phyloP scores from a whole-genome alignment of 768 basidiomycete species.

The Mycena galopus region DNA sequence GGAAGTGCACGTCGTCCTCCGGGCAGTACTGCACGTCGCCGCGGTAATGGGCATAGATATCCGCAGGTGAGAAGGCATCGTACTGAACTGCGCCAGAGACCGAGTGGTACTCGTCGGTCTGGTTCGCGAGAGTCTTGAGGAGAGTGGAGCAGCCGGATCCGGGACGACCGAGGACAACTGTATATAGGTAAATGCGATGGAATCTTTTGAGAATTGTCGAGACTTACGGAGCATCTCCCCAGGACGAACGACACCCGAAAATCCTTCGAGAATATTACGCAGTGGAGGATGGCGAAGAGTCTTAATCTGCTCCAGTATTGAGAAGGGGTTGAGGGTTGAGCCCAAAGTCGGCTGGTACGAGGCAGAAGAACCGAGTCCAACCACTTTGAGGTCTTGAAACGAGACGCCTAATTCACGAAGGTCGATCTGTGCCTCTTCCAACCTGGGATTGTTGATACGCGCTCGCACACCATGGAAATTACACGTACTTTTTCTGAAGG shows the following conservation, averaged over 20 bases:
- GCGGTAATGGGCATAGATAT: slow-evolving; percentile 74
- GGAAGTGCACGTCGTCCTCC: slow-evolving; percentile 90
- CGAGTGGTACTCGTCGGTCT: slow-evolving; percentile 72
- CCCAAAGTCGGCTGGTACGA: slow-evolving; percentile 65
- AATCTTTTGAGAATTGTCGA: not conserved
- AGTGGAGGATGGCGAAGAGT: slow-evolving; percentile 70
- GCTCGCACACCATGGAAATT: not conserved
- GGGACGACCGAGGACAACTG: slow-evolving; percentile 89
- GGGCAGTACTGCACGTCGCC: slow-evolving; percentile 88
- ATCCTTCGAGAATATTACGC: slow-evolving; percentile 71
- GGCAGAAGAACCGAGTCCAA: slow-evolving; percentile 58
- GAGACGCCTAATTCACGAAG: slow-evolving; percentile 61
- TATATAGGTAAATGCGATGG: not conserved
- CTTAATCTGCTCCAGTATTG: slow-evolving; percentile 57
- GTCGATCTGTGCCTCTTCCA: slow-evolving; percentile 46
- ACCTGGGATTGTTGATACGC: slow-evolving; percentile 40
- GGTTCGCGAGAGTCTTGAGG: slow-evolving; percentile 85
- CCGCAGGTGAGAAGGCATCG: slow-evolving; percentile 76
- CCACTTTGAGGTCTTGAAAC: slow-evolving; percentile 65
- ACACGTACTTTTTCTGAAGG: slow-evolving; percentile 42
- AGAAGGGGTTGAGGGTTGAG: slow-evolving; percentile 61
- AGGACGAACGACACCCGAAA: slow-evolving; percentile 74
- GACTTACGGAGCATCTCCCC: slow-evolving; percentile 83
- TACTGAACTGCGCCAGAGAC: slow-evolving; percentile 82
- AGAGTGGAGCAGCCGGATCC: slow-evolving; percentile 89